Evolutionary conservation across 768 basidiomycete genomes (phyloP), one percentile per base, ranked within the genome.

Genomic region (Tylopilus intermedius): DNA sequence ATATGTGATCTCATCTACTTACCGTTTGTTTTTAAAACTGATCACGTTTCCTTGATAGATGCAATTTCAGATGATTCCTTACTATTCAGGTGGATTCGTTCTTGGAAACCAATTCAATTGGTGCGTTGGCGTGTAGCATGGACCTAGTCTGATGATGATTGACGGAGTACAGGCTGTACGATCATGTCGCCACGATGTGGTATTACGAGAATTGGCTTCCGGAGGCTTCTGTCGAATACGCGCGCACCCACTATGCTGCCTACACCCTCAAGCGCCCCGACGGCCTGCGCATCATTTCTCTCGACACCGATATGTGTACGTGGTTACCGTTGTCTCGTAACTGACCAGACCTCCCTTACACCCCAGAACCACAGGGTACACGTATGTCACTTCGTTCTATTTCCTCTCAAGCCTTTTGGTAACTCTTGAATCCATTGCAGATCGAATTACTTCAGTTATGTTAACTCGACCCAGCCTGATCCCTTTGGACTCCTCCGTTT

Each of bases 401-500:
- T 27, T 11, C 11, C 29, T 14, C 27, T 41, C 38, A 9, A 18
- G 5, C 39, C 8, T 30, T 37, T 41, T 51, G 10, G 2, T 53
- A 30, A 54, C 26, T 2, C 5, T 40, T 5, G 29, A 22, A 30
- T 61, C 3, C 33, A 13, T 5, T 5, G 50, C 54, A 73, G 74
- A 18, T 59, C 66, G 15, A 80, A 80, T 56, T 75, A 68, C 55
- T 79, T 76, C 62, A 74, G 72, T 51, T 80, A 74, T 54, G 71
- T 80, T 57, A 79, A 79, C 58, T 64, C 76, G 33, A 72, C 70
- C 8, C 54, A 66, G n/a, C 67, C 72, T 5, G 79, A 80, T 55
- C 64, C 68, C 27, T 78, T 73, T 18, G 79, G 79, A 15, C 76
- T 79, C 67, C 67, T 80, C 38, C 67, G 74, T 14, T 80, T 76